phyloP scores from a whole-genome alignment of 768 basidiomycete genomes.

The Tricholoma sp. region DNA sequence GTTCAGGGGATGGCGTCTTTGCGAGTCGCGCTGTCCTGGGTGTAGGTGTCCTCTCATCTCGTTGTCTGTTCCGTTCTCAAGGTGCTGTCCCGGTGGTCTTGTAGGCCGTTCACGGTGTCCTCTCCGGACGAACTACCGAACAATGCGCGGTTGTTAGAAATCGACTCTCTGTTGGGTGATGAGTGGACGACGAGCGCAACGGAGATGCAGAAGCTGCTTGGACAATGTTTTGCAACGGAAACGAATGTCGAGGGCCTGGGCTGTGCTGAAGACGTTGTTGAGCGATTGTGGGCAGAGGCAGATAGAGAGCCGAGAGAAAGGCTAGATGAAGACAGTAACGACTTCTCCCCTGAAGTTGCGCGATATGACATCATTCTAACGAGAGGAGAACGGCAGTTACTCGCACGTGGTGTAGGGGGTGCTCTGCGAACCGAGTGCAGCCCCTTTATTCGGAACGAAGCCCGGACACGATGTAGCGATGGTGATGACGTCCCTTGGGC shows the following conservation, averaged over 20 bases:
- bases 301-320: not conserved
- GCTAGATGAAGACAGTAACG: not conserved
- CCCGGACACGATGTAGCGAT: not conserved
- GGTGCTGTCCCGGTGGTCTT: not conserved
- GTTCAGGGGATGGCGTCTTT: conserved; percentile 56
- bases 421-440: not conserved
- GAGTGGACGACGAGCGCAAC: not conserved
- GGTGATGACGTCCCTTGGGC: not conserved
- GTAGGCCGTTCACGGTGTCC: conserved; percentile 42
- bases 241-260: not conserved
- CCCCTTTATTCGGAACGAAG: not conserved
- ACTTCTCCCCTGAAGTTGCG: conserved; percentile 8
- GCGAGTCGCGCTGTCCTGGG: conserved; percentile 61
- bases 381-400: conserved; percentile 31
- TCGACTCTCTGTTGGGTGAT: conserved; percentile 13
- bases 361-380: conserved; percentile 35
- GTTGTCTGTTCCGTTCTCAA: not conserved
- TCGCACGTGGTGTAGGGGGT: conserved; percentile 4
- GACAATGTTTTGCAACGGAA: not conserved
- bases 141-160: conserved; percentile 14
- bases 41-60: conserved; percentile 32
- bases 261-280: not conserved
- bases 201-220: not conserved
- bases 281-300: conserved; percentile 1
- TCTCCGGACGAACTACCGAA: conserved; percentile 5